Evolutionary conservation across 768 basidiomycete genomes (phyloP).

Genomic region (Lenzites betulinus): DNA sequence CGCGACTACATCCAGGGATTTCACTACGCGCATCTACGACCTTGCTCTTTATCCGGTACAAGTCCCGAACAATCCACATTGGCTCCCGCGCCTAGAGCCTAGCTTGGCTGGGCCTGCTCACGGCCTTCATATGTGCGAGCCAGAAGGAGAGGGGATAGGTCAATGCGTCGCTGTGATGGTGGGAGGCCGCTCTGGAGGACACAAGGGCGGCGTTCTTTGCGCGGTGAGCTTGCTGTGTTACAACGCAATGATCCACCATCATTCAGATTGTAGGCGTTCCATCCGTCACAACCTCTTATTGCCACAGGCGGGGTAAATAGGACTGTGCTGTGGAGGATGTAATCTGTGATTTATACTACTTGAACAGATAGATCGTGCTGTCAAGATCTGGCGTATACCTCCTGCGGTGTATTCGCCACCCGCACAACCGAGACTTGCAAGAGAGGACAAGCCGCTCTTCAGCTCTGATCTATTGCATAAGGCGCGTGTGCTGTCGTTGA

Average conservation of each 20-base stretch:
- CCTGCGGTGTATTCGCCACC: conserved; percentile 37
- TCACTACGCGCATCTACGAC: conserved; percentile 70
- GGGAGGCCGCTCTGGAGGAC: conserved; percentile 75
- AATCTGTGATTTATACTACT: conserved; percentile 6
- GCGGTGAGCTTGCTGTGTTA: conserved; percentile 45
- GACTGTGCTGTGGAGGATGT: not conserved
- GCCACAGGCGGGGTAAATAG: conserved; percentile 76
- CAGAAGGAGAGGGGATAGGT: conserved; percentile 59
- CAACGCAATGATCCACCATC: not conserved
- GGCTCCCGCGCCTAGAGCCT: conserved; percentile 52
- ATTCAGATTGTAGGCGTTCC: conserved; percentile 56
- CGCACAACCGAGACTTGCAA: conserved; percentile 27
- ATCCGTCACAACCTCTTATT: conserved; percentile 60
- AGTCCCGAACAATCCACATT: conserved; percentile 53
- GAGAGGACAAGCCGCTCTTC: conserved; percentile 79
- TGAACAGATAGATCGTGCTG: conserved; percentile 64
- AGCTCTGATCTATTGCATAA: conserved; percentile 67
- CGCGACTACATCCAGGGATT: conserved; percentile 74
- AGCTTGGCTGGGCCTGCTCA: conserved; percentile 70
- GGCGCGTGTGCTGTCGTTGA: conserved; percentile 61
- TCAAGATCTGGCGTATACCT: conserved; percentile 75
- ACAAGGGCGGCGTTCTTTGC: conserved; percentile 65
- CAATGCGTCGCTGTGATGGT: conserved; percentile 65
- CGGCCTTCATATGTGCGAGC: conserved; percentile 60
- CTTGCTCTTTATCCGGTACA: conserved; percentile 42